These are phyloP conservation scores for Termitomyces sp. DNA, from an alignment of 768 basidiomycete species.

Conservation along the genomic window DNA sequence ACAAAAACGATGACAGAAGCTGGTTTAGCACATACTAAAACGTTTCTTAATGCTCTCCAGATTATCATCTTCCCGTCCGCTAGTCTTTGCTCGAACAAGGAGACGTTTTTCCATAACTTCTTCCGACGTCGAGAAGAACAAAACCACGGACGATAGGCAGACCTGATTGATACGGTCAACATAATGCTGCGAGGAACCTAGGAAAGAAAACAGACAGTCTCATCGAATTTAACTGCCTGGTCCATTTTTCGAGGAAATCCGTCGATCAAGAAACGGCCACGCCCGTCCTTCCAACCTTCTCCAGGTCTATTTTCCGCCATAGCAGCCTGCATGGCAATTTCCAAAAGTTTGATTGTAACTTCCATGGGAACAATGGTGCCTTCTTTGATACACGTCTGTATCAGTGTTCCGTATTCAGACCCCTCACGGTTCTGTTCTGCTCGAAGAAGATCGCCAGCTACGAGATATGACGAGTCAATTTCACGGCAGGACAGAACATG, in stretches of 20 bases:
- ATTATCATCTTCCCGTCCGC: slow-evolving; percentile 96
- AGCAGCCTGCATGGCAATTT: slow-evolving; percentile 82
- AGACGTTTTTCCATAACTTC: slow-evolving; percentile 84
- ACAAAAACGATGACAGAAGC: neutral
- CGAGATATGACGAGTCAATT: slow-evolving; percentile 8
- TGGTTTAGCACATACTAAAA: slow-evolving; percentile 59
- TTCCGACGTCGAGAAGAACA: slow-evolving; percentile 88
- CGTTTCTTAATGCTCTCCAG: slow-evolving; percentile 92
- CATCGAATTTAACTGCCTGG: slow-evolving; percentile 89
- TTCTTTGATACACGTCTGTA: slow-evolving; percentile 84
- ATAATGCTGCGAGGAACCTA: neutral
- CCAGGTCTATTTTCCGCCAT: slow-evolving; percentile 40
- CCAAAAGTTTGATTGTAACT: slow-evolving; percentile 91
- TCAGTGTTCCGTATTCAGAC: slow-evolving; percentile 79
- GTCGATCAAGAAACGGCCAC: slow-evolving; percentile 90
- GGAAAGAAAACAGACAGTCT: slow-evolving; percentile 49
- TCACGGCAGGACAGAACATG: neutral
- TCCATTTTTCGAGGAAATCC: slow-evolving; percentile 99
- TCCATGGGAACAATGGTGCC: slow-evolving; percentile 96
- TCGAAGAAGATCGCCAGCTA: slow-evolving; percentile 96
- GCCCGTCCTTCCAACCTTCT: slow-evolving; percentile 65
- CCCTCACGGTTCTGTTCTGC: slow-evolving; percentile 89
- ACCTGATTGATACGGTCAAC: slow-evolving; percentile 44
- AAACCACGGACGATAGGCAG: slow-evolving; percentile 71
- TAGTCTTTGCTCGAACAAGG: slow-evolving; percentile 88